These are phyloP conservation scores for Colletotrichum sp. DNA, from an alignment of 2,329 filamentous ascomycete genomes.

Conservation along the genomic window DNA sequence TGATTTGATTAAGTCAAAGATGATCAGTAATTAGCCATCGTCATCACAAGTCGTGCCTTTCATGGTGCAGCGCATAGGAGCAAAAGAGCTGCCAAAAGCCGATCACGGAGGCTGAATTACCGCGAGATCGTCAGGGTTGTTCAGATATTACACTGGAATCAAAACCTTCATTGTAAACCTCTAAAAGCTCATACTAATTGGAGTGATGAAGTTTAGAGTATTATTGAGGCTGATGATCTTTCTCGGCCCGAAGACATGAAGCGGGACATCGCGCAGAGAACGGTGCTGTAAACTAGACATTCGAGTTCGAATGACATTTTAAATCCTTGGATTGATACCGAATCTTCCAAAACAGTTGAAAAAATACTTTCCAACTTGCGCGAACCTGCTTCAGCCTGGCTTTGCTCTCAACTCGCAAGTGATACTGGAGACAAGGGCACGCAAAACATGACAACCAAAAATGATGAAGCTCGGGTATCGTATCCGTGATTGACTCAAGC, in stretches of 20 bases:
- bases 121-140: background rate
- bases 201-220: background rate
- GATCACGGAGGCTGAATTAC: background rate
- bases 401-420: background rate
- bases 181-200: background rate
- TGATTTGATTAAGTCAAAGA: background rate
- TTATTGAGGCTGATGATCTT: background rate
- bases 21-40: background rate
- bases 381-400: background rate
- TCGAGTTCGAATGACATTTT: background rate
- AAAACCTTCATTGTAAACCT: background rate
- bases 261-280: background rate
- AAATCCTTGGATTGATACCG: rapidly evolving
- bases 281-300: background rate
- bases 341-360: rapidly evolving
- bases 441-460: background rate
- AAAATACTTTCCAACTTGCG: background rate
- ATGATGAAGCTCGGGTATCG: background rate
- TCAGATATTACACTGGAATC: background rate
- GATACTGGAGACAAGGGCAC: background rate
- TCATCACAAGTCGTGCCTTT: background rate
- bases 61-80: background rate
- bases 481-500: background rate
- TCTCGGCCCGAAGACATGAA: background rate
- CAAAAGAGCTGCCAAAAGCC: background rate